phyloP scores from a whole-genome alignment of 768 basidiomycete species.

The Melanogaster broomeanus region DNA sequence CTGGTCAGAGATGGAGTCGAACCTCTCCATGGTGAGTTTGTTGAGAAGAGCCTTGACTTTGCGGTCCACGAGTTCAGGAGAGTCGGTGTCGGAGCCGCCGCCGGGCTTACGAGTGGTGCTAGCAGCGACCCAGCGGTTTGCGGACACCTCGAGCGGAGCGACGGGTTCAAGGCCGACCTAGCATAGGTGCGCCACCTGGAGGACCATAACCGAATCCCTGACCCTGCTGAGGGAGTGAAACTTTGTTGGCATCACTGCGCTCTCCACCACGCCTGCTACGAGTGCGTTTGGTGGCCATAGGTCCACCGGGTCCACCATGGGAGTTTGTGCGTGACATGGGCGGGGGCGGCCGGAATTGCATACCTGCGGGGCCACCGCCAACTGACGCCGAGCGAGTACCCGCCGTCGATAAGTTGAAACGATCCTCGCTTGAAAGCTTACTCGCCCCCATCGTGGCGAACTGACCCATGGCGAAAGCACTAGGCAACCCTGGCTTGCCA shows the following conservation, averaged over 20 bases:
- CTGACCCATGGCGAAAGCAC: conserved; percentile 64
- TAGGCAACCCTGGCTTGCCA: conserved; percentile 31
- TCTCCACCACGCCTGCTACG: conserved; percentile 86
- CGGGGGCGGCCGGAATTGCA: conserved; percentile 61
- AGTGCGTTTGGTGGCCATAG: conserved; percentile 57
- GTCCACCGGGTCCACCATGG: conserved; percentile 57
- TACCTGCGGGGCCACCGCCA: conserved; percentile 45
- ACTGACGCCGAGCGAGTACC: conserved; percentile 56
- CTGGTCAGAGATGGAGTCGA: conserved; percentile 93
- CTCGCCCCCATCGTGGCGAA: conserved; percentile 53
- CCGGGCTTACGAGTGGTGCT: conserved; percentile 45
- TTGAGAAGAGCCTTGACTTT: conserved; percentile 92
- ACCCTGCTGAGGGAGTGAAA: conserved; percentile 36
- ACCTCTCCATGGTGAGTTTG: conserved; percentile 96
- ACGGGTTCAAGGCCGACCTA: conserved; percentile 61
- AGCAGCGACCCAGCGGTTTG: conserved; percentile 77
- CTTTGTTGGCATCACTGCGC: conserved; percentile 58
- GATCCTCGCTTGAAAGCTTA: conserved; percentile 72
- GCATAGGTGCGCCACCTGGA: conserved; percentile 29
- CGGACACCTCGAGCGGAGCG: conserved; percentile 73
- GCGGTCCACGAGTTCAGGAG: conserved; percentile 86
- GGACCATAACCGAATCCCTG: conserved; percentile 37
- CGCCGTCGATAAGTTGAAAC: conserved; percentile 48
- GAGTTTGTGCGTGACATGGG: conserved; percentile 71
- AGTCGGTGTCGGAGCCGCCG: conserved; percentile 51